Percentiles rank a stretch among this genome's conserved stretches.
These are phyloP conservation scores for Citrus australasica DNA, from an alignment of 345 rosid species.

Conservation along the genomic window DNA sequence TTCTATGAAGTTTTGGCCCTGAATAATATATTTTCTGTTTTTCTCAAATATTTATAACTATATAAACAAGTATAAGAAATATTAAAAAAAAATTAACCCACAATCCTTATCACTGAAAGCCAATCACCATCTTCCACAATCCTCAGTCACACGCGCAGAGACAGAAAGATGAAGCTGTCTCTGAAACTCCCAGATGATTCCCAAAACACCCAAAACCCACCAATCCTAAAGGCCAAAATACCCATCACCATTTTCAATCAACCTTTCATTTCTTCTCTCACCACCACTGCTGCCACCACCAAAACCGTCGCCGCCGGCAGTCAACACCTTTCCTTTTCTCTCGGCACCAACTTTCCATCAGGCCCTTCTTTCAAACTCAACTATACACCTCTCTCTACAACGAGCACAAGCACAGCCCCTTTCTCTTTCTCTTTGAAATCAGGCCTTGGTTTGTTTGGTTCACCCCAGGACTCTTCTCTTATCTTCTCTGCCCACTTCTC, in stretches of 20 bases:
- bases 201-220: slow-evolving; percentile 11
- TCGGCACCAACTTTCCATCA: slow-evolving; percentile 50
- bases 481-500: slow-evolving; percentile 52
- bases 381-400: slow-evolving; percentile 28
- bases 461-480: slow-evolving; percentile 57
- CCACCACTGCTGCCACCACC: slow-evolving; percentile 22
- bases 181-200: slow-evolving; percentile 38
- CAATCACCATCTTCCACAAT: not conserved
- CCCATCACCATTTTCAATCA: slow-evolving; percentile 48
- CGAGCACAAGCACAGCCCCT: slow-evolving; percentile 23
- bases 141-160: not conserved
- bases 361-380: slow-evolving; percentile 56
- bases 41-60: too few species aligned
- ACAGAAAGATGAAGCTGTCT: slow-evolving; percentile 37
- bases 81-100: too few species aligned
- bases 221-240: slow-evolving; percentile 48
- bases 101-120: too few species aligned
- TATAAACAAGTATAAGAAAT: not conserved
- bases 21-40: too few species aligned
- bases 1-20: not conserved
- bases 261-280: slow-evolving; percentile 42
- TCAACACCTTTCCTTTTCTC: slow-evolving; percentile 35
- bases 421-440: slow-evolving; percentile 53
- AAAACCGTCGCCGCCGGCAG: slow-evolving; percentile 21
- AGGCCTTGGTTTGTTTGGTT: slow-evolving; percentile 62